Evolutionary conservation across 2,329 filamentous ascomycete species (phyloP), one percentile per base, ranked within the genome.

Genomic region (Xylariaceae sp.): DNA sequence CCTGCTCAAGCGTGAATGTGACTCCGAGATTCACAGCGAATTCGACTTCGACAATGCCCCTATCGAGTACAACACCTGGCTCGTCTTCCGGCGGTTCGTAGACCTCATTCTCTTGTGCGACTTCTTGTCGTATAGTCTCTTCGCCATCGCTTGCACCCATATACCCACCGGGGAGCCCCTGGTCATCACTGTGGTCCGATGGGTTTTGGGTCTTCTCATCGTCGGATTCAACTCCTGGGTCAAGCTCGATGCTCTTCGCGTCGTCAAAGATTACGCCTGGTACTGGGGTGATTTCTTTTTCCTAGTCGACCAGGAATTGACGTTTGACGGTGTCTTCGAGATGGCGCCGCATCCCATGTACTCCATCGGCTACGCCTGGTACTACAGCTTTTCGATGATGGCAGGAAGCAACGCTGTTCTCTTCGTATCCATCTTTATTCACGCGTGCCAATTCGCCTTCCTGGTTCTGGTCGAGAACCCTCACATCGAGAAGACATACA

Each of bases 261-360:
- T 99, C 53, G 94, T 99, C 72, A 97, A 97, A 76, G 94, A 99
- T 76, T 99, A 92, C 77, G 94, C 94, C 34, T 99, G 94, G 94
- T 99, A 97, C 76, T 99, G 94, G 94, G 94, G 94, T 62, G 94
- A 99, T 75, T 97, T 97, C 77, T 99, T 97, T 81, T 99, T 92
- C 76, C 87, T 99, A 71, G 90, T 99, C 73, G 94, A 99, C 75
- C 92, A 97, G 77, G 91, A 96, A 72, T 81, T 99, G 73, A 97
- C 92, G 53, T 99, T 99, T 74, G 94, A 99, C 72, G 94, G 94
- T 58, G 94, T 99, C 64, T 99, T 97, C 73, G 94, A 99, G 77
- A 95, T 99, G 88, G 94, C 94, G 17, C 94, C 94, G 37, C 94
- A 97, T 73, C 93, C 93, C 64, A 97, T 97, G 93, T 97, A 97